Evolutionary conservation across 1,284 basidiomycete species (phyloP).

Genomic region (Ustilago trichophora): DNA sequence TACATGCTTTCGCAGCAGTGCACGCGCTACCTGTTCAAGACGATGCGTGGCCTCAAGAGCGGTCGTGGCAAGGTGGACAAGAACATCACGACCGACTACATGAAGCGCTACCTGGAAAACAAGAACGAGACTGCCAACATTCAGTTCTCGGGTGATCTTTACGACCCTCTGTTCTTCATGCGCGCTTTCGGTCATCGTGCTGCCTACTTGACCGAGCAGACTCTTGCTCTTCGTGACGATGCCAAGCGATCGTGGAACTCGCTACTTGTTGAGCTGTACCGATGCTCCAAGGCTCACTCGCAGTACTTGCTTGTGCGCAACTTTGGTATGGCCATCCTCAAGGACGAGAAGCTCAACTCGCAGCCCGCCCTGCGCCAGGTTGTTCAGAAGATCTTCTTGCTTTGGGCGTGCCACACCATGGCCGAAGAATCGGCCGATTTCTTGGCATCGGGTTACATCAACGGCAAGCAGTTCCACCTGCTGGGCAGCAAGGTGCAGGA

Average conservation of each 20-base stretch:
- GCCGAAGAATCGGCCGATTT: constrained; percentile 65
- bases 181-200: constrained; percentile 67
- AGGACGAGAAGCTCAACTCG: constrained; percentile 65
- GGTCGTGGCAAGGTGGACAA: constrained; percentile 48
- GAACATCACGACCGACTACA: constrained; percentile 65
- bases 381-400: constrained; percentile 63
- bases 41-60: constrained; percentile 59
- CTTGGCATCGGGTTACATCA: constrained; percentile 67
- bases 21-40: constrained; percentile 67
- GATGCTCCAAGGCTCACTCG: constrained; percentile 57
- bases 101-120: constrained; percentile 64
- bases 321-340: constrained; percentile 67
- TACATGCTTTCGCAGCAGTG: constrained; percentile 68
- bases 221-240: constrained; percentile 66
- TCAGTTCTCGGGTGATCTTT: constrained; percentile 54
- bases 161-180: constrained; percentile 64
- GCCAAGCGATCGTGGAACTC: constrained; percentile 67
- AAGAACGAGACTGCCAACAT: constrained; percentile 57
- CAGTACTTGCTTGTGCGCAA: constrained; percentile 65
- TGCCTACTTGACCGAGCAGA: constrained; percentile 66
- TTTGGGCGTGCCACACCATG: constrained; percentile 58
- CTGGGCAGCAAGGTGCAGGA: constrained; percentile 64
- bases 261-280: constrained; percentile 66
- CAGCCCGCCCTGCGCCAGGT: constrained; percentile 66
- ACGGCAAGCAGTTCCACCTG: constrained; percentile 64